Conservation (phyloP, 2,329 filamentous ascomycete species). For the Aspergillus fumigatiaffinis region DNA sequence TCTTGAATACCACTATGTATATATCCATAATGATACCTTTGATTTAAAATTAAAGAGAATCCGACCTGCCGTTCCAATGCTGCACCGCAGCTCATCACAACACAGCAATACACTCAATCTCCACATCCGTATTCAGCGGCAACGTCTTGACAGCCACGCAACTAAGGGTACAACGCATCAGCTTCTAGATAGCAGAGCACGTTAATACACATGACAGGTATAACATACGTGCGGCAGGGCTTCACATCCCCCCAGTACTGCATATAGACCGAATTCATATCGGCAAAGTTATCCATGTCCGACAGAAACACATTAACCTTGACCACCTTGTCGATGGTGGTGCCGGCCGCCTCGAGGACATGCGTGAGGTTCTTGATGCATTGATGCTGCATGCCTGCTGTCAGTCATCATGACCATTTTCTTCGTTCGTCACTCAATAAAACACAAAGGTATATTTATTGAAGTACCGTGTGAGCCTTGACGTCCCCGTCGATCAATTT, state of each 20-base stretch:
- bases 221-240: conserved; percentile 47
- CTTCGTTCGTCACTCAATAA: too few relatives aligned
- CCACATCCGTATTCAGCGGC: conserved; percentile 79
- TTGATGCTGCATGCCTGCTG: conserved; percentile 40
- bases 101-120: conserved; percentile 84
- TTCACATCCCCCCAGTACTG: conserved; percentile 64
- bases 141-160: conserved; percentile 88
- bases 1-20: neutral
- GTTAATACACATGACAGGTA: neutral
- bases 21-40: neutral
- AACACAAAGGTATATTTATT: conserved; percentile 1
- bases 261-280: conserved; percentile 82
- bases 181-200: neutral
- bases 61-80: neutral
- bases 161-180: conserved; percentile 8
- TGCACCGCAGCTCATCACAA: conserved; percentile 39
- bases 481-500: conserved; percentile 56
- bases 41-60: neutral
- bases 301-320: conserved; percentile 66
- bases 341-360: conserved; percentile 59
- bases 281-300: conserved; percentile 63
- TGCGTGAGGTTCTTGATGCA: conserved; percentile 56
- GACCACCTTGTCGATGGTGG: conserved; percentile 57
- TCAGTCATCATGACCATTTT: too few relatives aligned
- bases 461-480: conserved; percentile 49